Evolutionary conservation across 495 filamentous ascomycete genomes (phyloP).

Genomic region (Parathielavia hyrcaniae): DNA sequence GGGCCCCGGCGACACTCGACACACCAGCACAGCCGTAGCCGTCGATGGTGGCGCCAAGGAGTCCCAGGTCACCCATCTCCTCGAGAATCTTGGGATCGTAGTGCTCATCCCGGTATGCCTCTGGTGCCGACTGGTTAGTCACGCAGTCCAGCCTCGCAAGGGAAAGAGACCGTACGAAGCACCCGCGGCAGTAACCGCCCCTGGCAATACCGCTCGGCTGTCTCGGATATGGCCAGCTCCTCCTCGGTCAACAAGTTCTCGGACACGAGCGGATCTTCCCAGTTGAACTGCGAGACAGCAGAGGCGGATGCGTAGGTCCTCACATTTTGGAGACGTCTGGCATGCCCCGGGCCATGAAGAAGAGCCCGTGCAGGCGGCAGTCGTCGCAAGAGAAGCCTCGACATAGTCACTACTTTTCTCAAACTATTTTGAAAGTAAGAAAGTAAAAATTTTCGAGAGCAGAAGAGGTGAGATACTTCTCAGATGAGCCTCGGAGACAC

Average conservation of each 20-base stretch:
- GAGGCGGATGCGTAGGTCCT: constrained; percentile 27
- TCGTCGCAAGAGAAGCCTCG: constrained; percentile 21
- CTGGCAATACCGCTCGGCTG: constrained; percentile 87
- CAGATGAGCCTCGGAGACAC: background rate
- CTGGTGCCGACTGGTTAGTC: constrained; percentile 42
- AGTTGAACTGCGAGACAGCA: constrained; percentile 57
- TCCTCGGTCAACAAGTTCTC: constrained; percentile 77
- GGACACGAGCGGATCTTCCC: constrained; percentile 80
- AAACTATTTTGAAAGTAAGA: background rate
- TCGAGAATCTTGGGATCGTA: constrained; percentile 83
- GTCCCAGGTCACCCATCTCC: constrained; percentile 94
- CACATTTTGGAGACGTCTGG: constrained; percentile 2
- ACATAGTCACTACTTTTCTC: constrained; percentile 18
- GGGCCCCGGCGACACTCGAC: constrained; percentile 79
- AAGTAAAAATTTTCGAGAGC: background rate
- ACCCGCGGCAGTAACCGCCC: constrained; percentile 79
- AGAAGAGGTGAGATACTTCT: background rate
- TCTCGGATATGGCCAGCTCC: constrained; percentile 82
- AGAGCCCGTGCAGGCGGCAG: constrained; percentile 12
- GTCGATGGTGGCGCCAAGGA: constrained; percentile 83
- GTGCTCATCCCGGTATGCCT: constrained; percentile 90
- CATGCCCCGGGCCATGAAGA: background rate
- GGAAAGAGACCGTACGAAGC: constrained; percentile 55
- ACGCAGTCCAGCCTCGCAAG: background rate
- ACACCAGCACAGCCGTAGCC: constrained; percentile 95